Evolutionary conservation across 768 basidiomycete genomes (phyloP).

Genomic region (Candolleomyces aberdarensis): DNA sequence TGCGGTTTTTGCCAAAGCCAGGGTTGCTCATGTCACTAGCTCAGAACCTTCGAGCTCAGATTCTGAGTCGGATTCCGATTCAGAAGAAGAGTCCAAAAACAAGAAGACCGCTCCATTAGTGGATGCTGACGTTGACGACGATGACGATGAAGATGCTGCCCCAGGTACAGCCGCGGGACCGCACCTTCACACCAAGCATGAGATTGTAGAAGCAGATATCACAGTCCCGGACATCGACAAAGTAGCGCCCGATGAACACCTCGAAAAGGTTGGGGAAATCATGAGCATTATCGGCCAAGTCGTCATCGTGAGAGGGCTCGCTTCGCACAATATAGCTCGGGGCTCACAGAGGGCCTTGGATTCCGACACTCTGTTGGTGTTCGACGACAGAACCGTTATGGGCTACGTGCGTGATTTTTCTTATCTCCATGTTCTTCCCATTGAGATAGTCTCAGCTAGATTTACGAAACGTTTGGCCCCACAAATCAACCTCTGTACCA

Average conservation of each 20-base stretch:
- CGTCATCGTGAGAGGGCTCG: conserved; percentile 68
- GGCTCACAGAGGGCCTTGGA: conserved; percentile 71
- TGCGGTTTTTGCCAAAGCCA: neutral
- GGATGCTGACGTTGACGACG: conserved; percentile 32
- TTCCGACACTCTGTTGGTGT: conserved; percentile 87
- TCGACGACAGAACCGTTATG: conserved; percentile 84
- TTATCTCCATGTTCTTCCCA: conserved; percentile 3
- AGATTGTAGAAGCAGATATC: conserved; percentile 57
- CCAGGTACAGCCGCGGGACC: conserved; percentile 33
- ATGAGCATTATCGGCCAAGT: conserved; percentile 70
- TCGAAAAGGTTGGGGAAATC: conserved; percentile 78
- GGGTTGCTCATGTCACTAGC: conserved; percentile 15
- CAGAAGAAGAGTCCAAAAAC: conserved; percentile 17
- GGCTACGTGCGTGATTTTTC: conserved; percentile 66
- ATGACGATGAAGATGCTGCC: conserved; percentile 56
- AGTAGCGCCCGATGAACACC: conserved; percentile 57
- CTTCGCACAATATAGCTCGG: conserved; percentile 38
- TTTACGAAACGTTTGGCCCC: conserved; percentile 96
- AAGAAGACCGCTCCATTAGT: conserved; percentile 3
- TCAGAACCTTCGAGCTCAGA: conserved; percentile 28
- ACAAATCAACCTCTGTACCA: conserved; percentile 89
- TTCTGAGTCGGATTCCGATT: conserved; percentile 40
- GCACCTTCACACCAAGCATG: conserved; percentile 68
- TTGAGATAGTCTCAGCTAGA: conserved; percentile 39
- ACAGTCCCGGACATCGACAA: conserved; percentile 60